phyloP scores from a whole-genome alignment of 345 rosid genomes.

The Camelina neglecta region DNA sequence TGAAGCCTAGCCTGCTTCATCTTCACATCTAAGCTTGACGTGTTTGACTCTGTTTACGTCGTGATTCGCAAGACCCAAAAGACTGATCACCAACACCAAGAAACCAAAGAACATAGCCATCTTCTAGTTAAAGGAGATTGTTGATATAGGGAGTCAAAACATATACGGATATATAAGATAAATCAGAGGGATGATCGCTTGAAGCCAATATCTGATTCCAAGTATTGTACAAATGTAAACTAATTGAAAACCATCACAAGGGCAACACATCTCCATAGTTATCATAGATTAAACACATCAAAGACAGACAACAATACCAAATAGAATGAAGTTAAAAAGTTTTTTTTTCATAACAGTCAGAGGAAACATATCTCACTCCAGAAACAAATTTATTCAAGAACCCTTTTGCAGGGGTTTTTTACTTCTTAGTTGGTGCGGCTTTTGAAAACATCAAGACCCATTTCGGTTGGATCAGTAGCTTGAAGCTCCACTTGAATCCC shows the following conservation, averaged over 20 bases:
- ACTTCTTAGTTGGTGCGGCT: constrained; percentile 51
- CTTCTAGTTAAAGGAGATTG: not conserved
- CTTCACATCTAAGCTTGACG: too few relatives aligned
- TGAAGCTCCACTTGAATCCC: constrained; percentile 67
- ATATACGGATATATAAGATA: not conserved
- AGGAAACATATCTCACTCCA: constrained; percentile 28
- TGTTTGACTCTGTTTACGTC: too few relatives aligned
- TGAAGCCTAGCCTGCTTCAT: too few relatives aligned
- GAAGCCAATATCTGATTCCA: not conserved
- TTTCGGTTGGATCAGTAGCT: constrained; percentile 67
- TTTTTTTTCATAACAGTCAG: constrained; percentile 5
- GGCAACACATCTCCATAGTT: not conserved
- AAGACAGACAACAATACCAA: constrained; percentile 11
- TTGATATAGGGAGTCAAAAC: not conserved
- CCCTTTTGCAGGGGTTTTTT: not conserved
- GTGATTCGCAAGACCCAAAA: too few relatives aligned
- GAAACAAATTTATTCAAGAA: constrained; percentile 38
- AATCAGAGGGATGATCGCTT: not conserved
- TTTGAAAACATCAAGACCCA: constrained; percentile 63
- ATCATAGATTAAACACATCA: not conserved
- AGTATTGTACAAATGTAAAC: constrained; percentile 3
- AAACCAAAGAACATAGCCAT: too few relatives aligned
- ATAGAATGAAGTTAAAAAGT: not conserved
- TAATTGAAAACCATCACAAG: not conserved
- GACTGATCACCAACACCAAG: too few relatives aligned